Conservation (phyloP, 1,139 yeast species). For the Yamadazyma triangularis region DNA sequence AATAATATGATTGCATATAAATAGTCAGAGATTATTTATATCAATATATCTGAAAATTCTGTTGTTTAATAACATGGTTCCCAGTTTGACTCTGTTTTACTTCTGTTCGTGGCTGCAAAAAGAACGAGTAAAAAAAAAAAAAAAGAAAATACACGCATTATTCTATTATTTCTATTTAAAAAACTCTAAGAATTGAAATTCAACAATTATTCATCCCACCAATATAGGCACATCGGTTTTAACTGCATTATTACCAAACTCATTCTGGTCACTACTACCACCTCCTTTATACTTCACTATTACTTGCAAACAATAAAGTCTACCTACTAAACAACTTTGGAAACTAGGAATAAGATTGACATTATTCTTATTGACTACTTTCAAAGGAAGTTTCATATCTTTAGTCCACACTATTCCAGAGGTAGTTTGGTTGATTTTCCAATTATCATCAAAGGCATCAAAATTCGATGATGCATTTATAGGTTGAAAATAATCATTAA, state of each 20-base stretch:
- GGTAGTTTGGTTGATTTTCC: constrained; percentile 24
- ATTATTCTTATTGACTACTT: constrained; percentile 32
- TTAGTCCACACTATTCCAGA: constrained; percentile 24
- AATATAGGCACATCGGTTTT: constrained; percentile 39
- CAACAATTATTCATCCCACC: constrained; percentile 36
- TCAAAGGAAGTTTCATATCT: constrained; percentile 27
- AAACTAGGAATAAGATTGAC: constrained; percentile 39
- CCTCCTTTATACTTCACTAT: constrained; percentile 37
- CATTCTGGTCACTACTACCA: constrained; percentile 29
- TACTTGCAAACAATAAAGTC: constrained; percentile 40
- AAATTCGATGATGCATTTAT: constrained; percentile 19
- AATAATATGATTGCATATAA: too few species aligned
- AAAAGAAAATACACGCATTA: too few species aligned
- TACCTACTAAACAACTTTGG: constrained; percentile 42
- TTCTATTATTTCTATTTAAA: too few species aligned
- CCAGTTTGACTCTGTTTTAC: too few species aligned
- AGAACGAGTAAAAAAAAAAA: too few species aligned
- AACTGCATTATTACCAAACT: constrained; percentile 31
- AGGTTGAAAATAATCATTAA: constrained; percentile 33
- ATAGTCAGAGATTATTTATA: too few species aligned
- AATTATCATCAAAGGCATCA: constrained; percentile 19
- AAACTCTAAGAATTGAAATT: too few species aligned
- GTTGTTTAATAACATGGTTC: too few species aligned
- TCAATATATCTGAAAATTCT: too few species aligned
- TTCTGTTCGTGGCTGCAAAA: too few species aligned